Evolutionary conservation across 2,329 filamentous ascomycete genomes (phyloP).

Genomic region (Trichophyton verrucosum): DNA sequence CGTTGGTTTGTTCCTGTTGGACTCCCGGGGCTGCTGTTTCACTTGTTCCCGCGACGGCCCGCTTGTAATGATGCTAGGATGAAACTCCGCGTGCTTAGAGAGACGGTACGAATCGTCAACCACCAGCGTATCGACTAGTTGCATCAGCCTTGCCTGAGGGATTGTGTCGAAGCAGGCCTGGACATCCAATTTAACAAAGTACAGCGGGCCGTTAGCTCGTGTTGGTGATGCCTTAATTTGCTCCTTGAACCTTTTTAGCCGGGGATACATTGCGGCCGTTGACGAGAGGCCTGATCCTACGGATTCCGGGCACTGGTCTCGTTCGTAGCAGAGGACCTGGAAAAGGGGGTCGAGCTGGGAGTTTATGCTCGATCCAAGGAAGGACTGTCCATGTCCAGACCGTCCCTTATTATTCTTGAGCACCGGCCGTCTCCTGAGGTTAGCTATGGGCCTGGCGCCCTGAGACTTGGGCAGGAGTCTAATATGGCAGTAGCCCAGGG

Average conservation of each 20-base stretch:
- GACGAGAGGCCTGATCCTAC: slow-evolving; percentile 76
- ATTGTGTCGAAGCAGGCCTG: slow-evolving; percentile 91
- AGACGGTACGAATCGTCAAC: slow-evolving; percentile 54
- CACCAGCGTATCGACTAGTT: slow-evolving; percentile 49
- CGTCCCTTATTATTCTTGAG: slow-evolving; percentile 22
- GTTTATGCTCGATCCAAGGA: slow-evolving; percentile 57
- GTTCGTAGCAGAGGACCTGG: slow-evolving; percentile 66
- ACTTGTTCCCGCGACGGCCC: slow-evolving; percentile 10
- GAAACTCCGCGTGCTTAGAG: slow-evolving; percentile 62
- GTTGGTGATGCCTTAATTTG: slow-evolving; percentile 43
- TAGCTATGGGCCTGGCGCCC: slow-evolving; percentile 74
- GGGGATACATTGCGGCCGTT: slow-evolving; percentile 63
- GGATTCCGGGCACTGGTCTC: slow-evolving; percentile 42
- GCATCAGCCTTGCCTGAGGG: slow-evolving; percentile 62
- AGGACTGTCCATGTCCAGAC: slow-evolving; percentile 35
- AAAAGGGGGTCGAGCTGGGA: slow-evolving; percentile 59
- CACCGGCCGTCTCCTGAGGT: slow-evolving; percentile 54
- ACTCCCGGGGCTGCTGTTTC: not conserved
- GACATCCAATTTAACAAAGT: slow-evolving; percentile 88
- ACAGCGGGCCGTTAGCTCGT: slow-evolving; percentile 37
- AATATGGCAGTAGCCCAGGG: slow-evolving; percentile 64
- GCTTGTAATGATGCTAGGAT: slow-evolving; percentile 14
- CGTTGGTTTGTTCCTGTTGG: slow-evolving; percentile 13
- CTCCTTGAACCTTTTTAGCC: slow-evolving; percentile 56
- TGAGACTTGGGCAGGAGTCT: slow-evolving; percentile 69